Base-by-base conservation (phyloP, 306 rosid genomes). In the Medicago ruthenica region DNA sequence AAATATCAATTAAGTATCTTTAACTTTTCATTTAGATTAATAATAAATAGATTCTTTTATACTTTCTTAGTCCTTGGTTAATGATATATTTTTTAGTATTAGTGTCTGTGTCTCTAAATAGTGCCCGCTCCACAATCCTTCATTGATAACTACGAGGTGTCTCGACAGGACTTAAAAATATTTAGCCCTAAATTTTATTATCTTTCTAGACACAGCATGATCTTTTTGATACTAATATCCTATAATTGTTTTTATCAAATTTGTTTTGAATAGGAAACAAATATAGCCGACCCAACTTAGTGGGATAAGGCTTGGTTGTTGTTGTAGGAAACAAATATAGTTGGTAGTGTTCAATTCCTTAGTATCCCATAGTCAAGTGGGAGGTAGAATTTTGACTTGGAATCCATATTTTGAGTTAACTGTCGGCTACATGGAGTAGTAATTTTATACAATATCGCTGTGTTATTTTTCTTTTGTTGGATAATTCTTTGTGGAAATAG, bases 321-420 rank as follows among this genome's bases (percentile, higher is more conserved):
- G 31, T 27, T 27, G 31, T 15, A 34, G 37, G 37, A 45, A 45
- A 45, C 13, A 45, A 45, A 4, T 13, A 45, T 15, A 12, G 51
- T 45, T 45, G 51, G 51, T 45, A 45, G 51, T 13, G 16, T 45
- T 45, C 51, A 14, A 45, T 13, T 45, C n/a, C 51, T 51, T 51
- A 51, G 21, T 51, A 50, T n/a, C 57, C 57, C 20, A 50, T 50
- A 22, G 20, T 51, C 58, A 51, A 51, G 58, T 51, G 58, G 58
- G 22, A 51, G 12, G 58, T 51, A 21, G 22, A 4, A 51, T 51
- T 51, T 50, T 50, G 21, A 50, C 21, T n/a, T n/a, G 16, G 57
- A 50, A 50, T 20, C 57, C 20, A 44, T 44, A 44, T 47, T 47
- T 48, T 48, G 31, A 48, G 64, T 31, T 36, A 53, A 71, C 12